Evolutionary conservation across 768 basidiomycete species (phyloP).

Genomic region (Lactarius evosmus): DNA sequence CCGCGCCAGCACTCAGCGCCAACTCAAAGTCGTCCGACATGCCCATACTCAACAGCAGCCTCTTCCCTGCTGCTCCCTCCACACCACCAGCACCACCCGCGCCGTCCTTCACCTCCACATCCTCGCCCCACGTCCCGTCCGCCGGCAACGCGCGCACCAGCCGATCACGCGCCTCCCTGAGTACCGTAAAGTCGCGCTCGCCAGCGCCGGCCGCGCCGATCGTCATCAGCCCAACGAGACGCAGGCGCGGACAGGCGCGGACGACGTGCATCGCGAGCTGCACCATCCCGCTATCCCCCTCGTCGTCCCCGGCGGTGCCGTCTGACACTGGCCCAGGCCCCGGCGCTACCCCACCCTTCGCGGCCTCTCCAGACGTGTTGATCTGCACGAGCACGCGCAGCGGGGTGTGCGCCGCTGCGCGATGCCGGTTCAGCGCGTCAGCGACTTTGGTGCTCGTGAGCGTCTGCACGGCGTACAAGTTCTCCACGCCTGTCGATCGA

Average conservation of each 20-base stretch:
- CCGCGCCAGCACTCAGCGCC: constrained; percentile 79
- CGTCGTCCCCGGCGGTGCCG: constrained; percentile 21
- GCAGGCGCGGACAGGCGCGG: constrained; percentile 66
- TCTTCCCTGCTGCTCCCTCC: constrained; percentile 49
- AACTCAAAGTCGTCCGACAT: constrained; percentile 95
- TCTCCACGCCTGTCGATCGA: constrained; percentile 34
- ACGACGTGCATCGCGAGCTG: constrained; percentile 71
- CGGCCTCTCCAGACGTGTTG: constrained; percentile 92
- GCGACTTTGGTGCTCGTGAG: constrained; percentile 80
- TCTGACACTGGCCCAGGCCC: too few species aligned
- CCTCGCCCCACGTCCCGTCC: constrained; percentile 28
- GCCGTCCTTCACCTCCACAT: constrained; percentile 13
- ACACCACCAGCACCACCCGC: not conserved
- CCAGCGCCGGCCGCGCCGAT: constrained; percentile 68
- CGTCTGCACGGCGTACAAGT: constrained; percentile 85
- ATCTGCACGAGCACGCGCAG: constrained; percentile 88
- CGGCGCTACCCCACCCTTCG: constrained; percentile 72
- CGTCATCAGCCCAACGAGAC: constrained; percentile 90
- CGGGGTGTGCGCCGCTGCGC: constrained; percentile 53
- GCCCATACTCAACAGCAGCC: constrained; percentile 81
- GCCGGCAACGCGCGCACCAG: constrained; percentile 47
- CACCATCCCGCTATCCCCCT: constrained; percentile 49
- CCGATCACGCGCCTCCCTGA: constrained; percentile 61
- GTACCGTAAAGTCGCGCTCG: constrained; percentile 71
- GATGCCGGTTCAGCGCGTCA: constrained; percentile 68